phyloP scores from a whole-genome alignment of 208 protist genomes.

The Wallacemonas rigidus region DNA sequence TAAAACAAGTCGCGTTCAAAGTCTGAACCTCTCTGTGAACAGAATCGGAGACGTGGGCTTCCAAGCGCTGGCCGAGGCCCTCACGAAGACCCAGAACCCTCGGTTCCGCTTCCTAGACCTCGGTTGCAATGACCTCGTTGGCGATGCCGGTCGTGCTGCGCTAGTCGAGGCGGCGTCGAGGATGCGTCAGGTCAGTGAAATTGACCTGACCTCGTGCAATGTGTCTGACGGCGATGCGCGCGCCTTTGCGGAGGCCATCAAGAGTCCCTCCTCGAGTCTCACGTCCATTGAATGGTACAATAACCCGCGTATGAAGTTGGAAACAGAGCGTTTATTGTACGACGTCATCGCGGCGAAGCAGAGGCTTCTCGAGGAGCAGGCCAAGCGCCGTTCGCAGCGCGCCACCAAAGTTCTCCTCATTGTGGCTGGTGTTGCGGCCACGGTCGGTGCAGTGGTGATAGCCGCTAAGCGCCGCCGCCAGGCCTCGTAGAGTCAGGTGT shows the following conservation, averaged over 20 bases:
- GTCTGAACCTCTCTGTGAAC: slow-evolving; percentile 81
- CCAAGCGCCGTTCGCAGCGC: slow-evolving; percentile 16
- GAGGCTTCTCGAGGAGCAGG: slow-evolving; percentile 9
- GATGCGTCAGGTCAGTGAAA: slow-evolving; percentile 48
- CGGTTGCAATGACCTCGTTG: slow-evolving; percentile 69
- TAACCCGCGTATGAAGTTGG: slow-evolving; percentile 70
- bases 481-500: background rate
- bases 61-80: slow-evolving; percentile 65
- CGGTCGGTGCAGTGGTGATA: slow-evolving; percentile 27
- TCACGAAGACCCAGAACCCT: slow-evolving; percentile 52
- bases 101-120: slow-evolving; percentile 66
- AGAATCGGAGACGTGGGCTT: slow-evolving; percentile 75
- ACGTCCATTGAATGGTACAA: slow-evolving; percentile 80
- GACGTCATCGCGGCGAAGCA: slow-evolving; percentile 54
- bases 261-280: slow-evolving; percentile 45
- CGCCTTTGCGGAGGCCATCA: slow-evolving; percentile 47
- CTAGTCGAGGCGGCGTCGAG: slow-evolving; percentile 40
- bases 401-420: slow-evolving; percentile 21
- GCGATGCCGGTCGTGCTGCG: slow-evolving; percentile 46
- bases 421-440: slow-evolving; percentile 13
- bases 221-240: slow-evolving; percentile 70
- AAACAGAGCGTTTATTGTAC: slow-evolving; percentile 60
- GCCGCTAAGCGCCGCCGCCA: slow-evolving; percentile 23
- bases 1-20: slow-evolving; percentile 42
- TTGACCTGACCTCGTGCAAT: slow-evolving; percentile 82